Conservation (phyloP, 441 rosid genomes). For the Pelargonium myrrhifolium region DNA sequence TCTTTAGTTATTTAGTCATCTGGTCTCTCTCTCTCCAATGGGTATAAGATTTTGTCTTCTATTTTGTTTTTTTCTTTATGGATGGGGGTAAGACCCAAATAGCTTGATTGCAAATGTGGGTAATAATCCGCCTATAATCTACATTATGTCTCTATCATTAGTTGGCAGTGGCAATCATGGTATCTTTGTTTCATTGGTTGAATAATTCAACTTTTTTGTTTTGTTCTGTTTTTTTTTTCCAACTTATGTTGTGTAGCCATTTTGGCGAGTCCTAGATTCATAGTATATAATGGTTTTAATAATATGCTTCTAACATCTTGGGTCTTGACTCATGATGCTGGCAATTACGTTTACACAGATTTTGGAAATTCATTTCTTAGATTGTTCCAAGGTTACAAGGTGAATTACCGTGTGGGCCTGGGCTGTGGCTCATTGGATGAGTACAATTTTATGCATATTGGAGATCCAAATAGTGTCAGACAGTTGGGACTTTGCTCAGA, state of each 20-base stretch:
- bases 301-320: neutral
- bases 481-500: neutral
- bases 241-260: neutral
- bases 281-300: too few relatives aligned
- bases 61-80: too few relatives aligned
- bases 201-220: neutral
- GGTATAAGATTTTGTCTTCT: too few relatives aligned
- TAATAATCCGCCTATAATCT: neutral
- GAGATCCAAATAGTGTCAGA: neutral
- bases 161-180: neutral
- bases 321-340: neutral
- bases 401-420: neutral
- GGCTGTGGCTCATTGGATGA: neutral
- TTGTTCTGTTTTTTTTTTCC: neutral
- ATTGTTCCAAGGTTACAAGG: too few relatives aligned
- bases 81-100: too few relatives aligned
- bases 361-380: too few relatives aligned
- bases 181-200: neutral
- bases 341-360: too few relatives aligned
- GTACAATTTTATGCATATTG: neutral
- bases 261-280: neutral
- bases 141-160: neutral
- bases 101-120: neutral
- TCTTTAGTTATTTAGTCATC: neutral
- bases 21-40: neutral